Evolutionary conservation across 352 stramenopile genomes (phyloP).

Genomic region (Pythium scleroteichum): DNA sequence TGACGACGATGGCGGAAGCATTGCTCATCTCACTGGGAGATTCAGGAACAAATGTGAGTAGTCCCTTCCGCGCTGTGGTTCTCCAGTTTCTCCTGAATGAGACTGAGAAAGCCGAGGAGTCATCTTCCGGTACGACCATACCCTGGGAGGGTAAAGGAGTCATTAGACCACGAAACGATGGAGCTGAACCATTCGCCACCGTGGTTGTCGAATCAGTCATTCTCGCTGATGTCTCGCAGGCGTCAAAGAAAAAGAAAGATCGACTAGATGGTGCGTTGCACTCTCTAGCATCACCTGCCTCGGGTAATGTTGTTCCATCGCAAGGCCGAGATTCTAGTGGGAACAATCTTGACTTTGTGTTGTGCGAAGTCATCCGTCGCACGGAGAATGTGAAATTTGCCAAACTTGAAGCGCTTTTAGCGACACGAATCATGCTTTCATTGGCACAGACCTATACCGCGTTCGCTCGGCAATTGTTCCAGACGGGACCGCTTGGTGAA

Average conservation of each 20-base stretch:
- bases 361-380: conserved; percentile 60
- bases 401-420: conserved; percentile 44
- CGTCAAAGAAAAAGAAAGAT: conserved; percentile 26
- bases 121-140: not conserved
- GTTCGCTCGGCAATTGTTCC: conserved; percentile 59
- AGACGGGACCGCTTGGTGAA: conserved; percentile 26
- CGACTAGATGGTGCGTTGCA: conserved; percentile 6
- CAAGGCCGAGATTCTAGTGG: not conserved
- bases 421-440: conserved; percentile 56
- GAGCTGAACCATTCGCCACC: conserved; percentile 5
- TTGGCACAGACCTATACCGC: conserved; percentile 44
- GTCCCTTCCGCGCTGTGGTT: conserved; percentile 22
- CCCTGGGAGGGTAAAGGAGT: not conserved
- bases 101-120: conserved; percentile 5
- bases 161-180: conserved; percentile 12
- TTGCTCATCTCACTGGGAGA: conserved; percentile 49
- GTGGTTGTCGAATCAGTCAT: conserved; percentile 26
- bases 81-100: conserved; percentile 29
- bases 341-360: conserved; percentile 42
- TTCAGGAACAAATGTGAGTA: conserved; percentile 10
- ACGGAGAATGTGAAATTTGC: conserved; percentile 30
- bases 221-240: not conserved
- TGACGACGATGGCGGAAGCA: conserved; percentile 41
- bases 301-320: not conserved
- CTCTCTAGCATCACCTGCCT: conserved; percentile 15